Base-by-base conservation (phyloP, 495 filamentous ascomycete species). In the Delitschia confertaspora region DNA sequence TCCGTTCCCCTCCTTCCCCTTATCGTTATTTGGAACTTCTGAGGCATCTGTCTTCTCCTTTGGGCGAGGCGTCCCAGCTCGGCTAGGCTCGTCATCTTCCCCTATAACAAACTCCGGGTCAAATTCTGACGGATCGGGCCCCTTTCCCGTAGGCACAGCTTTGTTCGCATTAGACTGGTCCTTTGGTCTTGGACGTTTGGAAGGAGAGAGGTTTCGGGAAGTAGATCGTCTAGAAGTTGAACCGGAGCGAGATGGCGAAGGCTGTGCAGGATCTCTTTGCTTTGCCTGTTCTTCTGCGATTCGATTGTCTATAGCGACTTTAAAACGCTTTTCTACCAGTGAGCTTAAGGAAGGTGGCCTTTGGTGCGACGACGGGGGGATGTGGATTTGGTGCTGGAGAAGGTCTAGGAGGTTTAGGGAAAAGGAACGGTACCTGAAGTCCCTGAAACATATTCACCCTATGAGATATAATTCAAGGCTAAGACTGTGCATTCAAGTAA, bases 241-340 rank as follows among this genome's bases (percentile, higher is more conserved):
- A 43, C 62, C 48, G 38, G 71, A 71, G 38, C 66, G 68, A 22
- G 65, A 66, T 23, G 69, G 59, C 31, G 71, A 67, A 14, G 69
- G 62, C 42, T 73, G 66, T 10, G 67, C 58, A 32, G 78, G 11
- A 10, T 36, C 63, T 53, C 70, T 72, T 55, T 84, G 79, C 35
- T 85, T 78, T 41, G 84, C 82, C 64, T 91, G 85, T 69, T 94
- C 87, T 66, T 94, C 84, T 51, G 85, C 82, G 49, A 94, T 88
- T 52, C 79, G 77, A 51, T 77, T 77, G 59, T 94, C 85, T 56
- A 93, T 83, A 38, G 83, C 82, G 48, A 81, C 82, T 69, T 85
- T 87, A 55, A 94, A 63, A 65, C 85, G 80, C 85, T 94, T 22
- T 33, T 18, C 10, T 17, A 18, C 16, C 30, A 38, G 1, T 3